These are phyloP conservation scores for Luffa aegyptiaca DNA, from an alignment of 306 rosid genomes.

Conservation along the genomic window DNA sequence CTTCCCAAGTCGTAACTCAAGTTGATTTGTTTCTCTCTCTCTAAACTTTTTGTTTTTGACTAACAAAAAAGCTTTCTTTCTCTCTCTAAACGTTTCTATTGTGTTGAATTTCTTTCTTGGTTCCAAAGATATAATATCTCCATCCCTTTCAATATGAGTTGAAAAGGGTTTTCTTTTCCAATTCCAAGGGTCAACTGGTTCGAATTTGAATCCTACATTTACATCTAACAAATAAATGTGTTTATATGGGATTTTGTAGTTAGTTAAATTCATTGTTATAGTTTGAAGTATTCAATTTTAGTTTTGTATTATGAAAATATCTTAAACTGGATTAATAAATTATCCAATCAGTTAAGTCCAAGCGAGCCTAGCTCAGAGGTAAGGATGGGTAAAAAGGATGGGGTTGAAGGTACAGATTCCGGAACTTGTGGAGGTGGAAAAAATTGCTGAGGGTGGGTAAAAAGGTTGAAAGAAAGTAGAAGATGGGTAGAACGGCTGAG, in stretches of 20 bases:
- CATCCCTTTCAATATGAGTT: not conserved
- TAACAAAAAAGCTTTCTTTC: not conserved
- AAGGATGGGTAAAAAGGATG: too few species aligned
- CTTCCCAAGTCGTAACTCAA: not conserved
- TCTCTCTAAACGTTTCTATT: not conserved
- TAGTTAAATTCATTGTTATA: too few species aligned
- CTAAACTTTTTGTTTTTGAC: not conserved
- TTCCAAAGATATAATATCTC: not conserved
- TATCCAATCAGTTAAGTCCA: too few species aligned
- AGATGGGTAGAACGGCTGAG: too few species aligned
- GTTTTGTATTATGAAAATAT: too few species aligned
- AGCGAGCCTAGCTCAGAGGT: too few species aligned
- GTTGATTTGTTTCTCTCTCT: not conserved
- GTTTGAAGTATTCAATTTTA: not conserved
- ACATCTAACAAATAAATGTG: not conserved
- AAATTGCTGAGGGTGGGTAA: too few species aligned
- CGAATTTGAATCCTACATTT: not conserved
- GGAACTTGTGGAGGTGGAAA: too few species aligned
- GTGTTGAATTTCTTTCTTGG: not conserved
- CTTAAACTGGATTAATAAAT: too few species aligned
- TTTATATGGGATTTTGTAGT: too few species aligned
- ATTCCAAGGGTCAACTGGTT: not conserved
- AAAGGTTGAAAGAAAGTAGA: too few species aligned
- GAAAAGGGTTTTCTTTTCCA: not conserved
- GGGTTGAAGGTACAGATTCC: too few species aligned